These are phyloP conservation scores for Mychonastes homosphaera DNA, from an alignment of 139 green algal species.

Conservation along the genomic window DNA sequence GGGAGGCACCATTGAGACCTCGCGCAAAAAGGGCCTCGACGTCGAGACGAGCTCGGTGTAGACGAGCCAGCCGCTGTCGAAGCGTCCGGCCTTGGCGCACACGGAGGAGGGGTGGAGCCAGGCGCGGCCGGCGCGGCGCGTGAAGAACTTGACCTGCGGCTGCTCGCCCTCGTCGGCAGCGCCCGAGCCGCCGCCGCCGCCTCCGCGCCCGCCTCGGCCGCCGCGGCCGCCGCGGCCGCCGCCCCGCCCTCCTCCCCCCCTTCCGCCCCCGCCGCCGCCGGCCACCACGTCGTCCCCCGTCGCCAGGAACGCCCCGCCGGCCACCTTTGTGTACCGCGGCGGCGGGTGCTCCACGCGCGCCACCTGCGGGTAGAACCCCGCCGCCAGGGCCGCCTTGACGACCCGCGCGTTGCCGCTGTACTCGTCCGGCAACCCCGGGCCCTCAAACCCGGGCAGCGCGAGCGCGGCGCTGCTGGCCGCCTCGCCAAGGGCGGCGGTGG, in stretches of 20 bases:
- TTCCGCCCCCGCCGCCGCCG: no score
- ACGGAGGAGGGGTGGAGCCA: constrained; percentile 87
- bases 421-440: constrained; percentile 9
- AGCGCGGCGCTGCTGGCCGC: neutral
- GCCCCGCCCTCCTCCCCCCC: no score
- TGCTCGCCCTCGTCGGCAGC: constrained; percentile 9
- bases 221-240: no score
- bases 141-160: constrained; percentile 53
- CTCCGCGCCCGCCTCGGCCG: no score
- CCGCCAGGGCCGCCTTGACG: constrained; percentile 47
- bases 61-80: constrained; percentile 66
- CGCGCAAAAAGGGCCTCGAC: constrained; percentile 51
- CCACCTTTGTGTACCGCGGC: constrained; percentile 4
- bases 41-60: constrained; percentile 68
- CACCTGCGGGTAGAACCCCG: constrained; percentile 89
- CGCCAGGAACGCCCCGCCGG: no score
- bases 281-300: no score
- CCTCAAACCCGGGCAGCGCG: constrained; percentile 6
- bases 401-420: constrained; percentile 40
- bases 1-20: constrained; percentile 61
- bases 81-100: constrained; percentile 64
- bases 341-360: constrained; percentile 63
- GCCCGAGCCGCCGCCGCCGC: no score
- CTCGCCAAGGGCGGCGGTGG: neutral
- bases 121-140: constrained; percentile 53